Evolutionary conservation across 306 rosid species (phyloP), one percentile per base, ranked within the genome.

Genomic region (Biancaea sappan): DNA sequence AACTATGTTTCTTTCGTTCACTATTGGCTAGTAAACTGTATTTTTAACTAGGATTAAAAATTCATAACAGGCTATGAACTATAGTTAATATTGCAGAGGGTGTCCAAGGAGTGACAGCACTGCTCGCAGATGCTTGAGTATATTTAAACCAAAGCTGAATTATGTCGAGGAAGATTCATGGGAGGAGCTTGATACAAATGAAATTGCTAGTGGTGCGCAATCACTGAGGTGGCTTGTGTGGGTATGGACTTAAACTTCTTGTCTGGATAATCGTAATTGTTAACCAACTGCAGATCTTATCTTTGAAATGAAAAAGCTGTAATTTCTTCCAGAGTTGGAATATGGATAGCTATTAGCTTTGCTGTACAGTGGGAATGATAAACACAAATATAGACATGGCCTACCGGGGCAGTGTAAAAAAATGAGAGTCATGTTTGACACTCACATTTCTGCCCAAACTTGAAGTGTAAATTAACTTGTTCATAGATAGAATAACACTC

Each of bases 141-240:
- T 91, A 80, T 90, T 94, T 41, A 91, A 90, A 78, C 97, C 98
- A 16, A 84, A 81, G 75, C 81, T 94, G 77, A 88, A 88, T 40
- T 81, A 81, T 69, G 77, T 86, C 58, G 89, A 88, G 65, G 98
- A 81, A 72, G 97, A 94, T 60, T 91, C 97, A 24, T 94, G 98
- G 98, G 98, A 94, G 86, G 98, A 88, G 74, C 90, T 91, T 61
- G 84, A 86, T 76, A 75, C 95, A 1, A 82, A 84, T 65, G 91
- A 85, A 77, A 86, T 91, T 50, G 87, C 73, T 35, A 80, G 78
- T 77, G 95, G 96, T 44, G 87, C 91, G 63, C 87, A 83, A 66
- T 91, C 93, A 34, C 79, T 94, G 76, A 79, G 91, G 66, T 91
- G 98, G 98, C 92, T 94, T 74, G 89, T 90, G 43, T 94, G 96